Evolutionary conservation across 768 basidiomycete genomes (phyloP), one percentile per base, ranked within the genome.

Genomic region (Podaxis pistillaris): DNA sequence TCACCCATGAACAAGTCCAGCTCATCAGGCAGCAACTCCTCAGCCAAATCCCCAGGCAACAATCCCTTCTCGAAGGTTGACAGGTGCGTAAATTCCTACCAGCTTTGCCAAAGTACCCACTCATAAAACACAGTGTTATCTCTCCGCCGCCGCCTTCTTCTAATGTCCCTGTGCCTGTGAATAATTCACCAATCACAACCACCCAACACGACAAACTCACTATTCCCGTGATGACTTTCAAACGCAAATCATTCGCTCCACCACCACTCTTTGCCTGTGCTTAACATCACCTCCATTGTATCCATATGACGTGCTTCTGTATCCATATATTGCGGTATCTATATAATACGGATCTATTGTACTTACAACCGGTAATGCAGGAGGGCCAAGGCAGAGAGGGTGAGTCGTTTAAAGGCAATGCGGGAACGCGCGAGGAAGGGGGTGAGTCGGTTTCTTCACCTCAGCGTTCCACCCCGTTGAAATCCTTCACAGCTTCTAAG

Each of bases 341-440:
- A 63, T 65, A 52, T 38, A 63, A 51, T 65, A 60, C 58, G 57
- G 62, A 46, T 19, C 30, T 65, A 69, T 64, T 68, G 63, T 63
- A 67, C 69, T 54, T 58, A 69, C 51, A 63, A 64, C 60, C 40
- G 17, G 65, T 65, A 26, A 17, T 44, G 33, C 70, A 91, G 90
- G 67, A 89, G 90, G 22, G 89, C 90, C 46, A 87, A 79, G 75
- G 87, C 86, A 12, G 92, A 94, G 74, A 80, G 83, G 69, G 87
- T 87, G 69, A 92, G 90, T 67, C 79, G 80, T 69, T 72, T 84
- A 64, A 86, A 82, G 72, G 90, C 87, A 2, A 85, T 93, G 85
- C 78, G 83, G 70, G 87, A 82, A 62, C 83, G 91, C 44, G 89
- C 86, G 4, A 82, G 81, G 81, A 93, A 89, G 75, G 91, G 91